Evolutionary conservation across 2,329 filamentous ascomycete genomes (phyloP).

Genomic region (Rhexocercosporidium sp.): DNA sequence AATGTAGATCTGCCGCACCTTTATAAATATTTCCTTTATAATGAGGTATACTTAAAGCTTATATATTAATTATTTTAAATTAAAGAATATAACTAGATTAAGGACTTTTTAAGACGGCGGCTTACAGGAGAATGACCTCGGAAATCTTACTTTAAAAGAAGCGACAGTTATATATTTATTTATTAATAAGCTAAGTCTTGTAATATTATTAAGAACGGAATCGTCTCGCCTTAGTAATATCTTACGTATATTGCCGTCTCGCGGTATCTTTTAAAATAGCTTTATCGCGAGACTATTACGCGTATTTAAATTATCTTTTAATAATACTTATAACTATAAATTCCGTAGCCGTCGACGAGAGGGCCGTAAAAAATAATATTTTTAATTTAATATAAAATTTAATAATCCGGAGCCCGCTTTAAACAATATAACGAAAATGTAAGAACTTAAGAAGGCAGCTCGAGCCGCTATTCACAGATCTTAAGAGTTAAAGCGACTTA

Average conservation of each 20-base stretch:
- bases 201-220: neutral
- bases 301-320: neutral
- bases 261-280: neutral
- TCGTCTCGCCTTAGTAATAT: neutral
- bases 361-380: neutral
- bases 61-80: neutral
- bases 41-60: neutral
- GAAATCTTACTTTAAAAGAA: neutral
- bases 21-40: neutral
- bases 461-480: neutral
- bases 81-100: neutral
- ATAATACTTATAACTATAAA: neutral
- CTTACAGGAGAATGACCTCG: neutral
- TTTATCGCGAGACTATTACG: neutral
- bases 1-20: neutral
- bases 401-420: neutral
- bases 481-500: neutral
- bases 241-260: neutral
- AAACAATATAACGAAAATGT: neutral
- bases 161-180: neutral
- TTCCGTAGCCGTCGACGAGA: neutral
- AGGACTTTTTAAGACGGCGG: neutral
- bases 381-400: neutral
- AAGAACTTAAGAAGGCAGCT: neutral
- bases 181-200: neutral